phyloP scores from a whole-genome alignment of 1,284 basidiomycete species.

The Ustilago esculenta region DNA sequence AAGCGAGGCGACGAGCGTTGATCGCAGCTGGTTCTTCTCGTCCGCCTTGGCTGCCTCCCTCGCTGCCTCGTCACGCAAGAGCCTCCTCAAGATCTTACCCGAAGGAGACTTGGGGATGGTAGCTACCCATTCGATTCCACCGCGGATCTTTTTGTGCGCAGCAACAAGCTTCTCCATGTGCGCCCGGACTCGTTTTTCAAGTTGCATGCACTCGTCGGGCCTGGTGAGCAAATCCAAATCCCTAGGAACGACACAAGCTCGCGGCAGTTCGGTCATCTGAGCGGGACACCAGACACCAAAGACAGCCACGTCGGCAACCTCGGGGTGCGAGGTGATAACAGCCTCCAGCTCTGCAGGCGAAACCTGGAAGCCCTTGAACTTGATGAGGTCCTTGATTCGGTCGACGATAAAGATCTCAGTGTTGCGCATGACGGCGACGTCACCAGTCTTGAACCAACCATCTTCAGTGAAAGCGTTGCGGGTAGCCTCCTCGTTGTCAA shows the following conservation, averaged over 20 bases:
- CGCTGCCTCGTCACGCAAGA: slow-evolving; percentile 41
- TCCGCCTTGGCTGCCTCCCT: slow-evolving; percentile 27
- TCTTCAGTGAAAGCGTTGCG: slow-evolving; percentile 47
- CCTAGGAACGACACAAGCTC: slow-evolving; percentile 64
- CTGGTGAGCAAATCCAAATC: slow-evolving; percentile 44
- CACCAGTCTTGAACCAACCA: slow-evolving; percentile 56
- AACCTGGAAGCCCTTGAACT: slow-evolving; percentile 59
- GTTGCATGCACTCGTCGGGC: slow-evolving; percentile 59
- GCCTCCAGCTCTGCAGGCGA: slow-evolving; percentile 56
- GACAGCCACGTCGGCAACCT: slow-evolving; percentile 46
- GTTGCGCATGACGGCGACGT: slow-evolving; percentile 52
- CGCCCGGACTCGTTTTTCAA: slow-evolving; percentile 30
- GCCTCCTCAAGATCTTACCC: slow-evolving; percentile 62
- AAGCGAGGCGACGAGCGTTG: slow-evolving; percentile 19
- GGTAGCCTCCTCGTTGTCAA: slow-evolving; percentile 40
- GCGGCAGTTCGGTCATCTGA: slow-evolving; percentile 57
- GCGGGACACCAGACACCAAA: slow-evolving; percentile 33
- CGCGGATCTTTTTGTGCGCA: slow-evolving; percentile 66
- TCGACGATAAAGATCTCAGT: slow-evolving; percentile 60
- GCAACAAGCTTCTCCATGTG: slow-evolving; percentile 58
- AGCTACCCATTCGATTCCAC: slow-evolving; percentile 60
- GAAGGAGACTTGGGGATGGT: slow-evolving; percentile 60
- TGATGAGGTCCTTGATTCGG: slow-evolving; percentile 56
- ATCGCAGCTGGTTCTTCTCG: slow-evolving; percentile 26
- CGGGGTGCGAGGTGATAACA: slow-evolving; percentile 41